phyloP scores from a whole-genome alignment of 1,284 basidiomycete genomes.

The Sanguinoderma infundibulare region DNA sequence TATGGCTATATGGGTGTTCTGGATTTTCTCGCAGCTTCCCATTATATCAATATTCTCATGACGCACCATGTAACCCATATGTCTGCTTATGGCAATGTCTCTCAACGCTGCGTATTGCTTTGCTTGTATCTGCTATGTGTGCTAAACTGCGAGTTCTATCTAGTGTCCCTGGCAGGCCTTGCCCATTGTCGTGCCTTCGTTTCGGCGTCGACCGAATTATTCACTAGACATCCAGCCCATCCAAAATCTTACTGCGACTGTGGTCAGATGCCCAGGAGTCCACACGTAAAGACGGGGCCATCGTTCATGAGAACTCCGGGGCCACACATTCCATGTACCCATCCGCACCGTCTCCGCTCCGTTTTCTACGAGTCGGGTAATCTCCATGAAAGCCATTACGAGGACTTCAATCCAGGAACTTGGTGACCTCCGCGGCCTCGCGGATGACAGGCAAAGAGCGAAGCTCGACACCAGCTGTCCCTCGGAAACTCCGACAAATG shows the following conservation, averaged over 20 bases:
- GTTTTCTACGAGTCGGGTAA: not conserved
- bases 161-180: not conserved
- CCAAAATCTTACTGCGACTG: not conserved
- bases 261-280: not conserved
- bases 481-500: slow-evolving; percentile 6
- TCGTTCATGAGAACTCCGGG: not conserved
- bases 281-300: not conserved
- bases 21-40: slow-evolving; percentile 30
- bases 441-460: not conserved
- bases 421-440: not conserved
- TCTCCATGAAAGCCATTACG: not conserved
- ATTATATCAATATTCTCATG: slow-evolving; percentile 34
- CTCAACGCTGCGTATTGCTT: slow-evolving; percentile 29
- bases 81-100: slow-evolving; percentile 35
- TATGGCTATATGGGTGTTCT: slow-evolving; percentile 36
- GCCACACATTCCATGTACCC: not conserved
- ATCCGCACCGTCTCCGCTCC: not conserved
- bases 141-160: slow-evolving; percentile 13
- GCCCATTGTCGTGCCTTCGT: not conserved
- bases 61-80: slow-evolving; percentile 38
- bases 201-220: not conserved
- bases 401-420: too few relatives aligned
- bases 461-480: not conserved
- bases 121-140: slow-evolving; percentile 20
- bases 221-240: not conserved